These are phyloP conservation scores for Phlegmacium glaucopus DNA, from an alignment of 768 basidiomycete species.

Conservation along the genomic window DNA sequence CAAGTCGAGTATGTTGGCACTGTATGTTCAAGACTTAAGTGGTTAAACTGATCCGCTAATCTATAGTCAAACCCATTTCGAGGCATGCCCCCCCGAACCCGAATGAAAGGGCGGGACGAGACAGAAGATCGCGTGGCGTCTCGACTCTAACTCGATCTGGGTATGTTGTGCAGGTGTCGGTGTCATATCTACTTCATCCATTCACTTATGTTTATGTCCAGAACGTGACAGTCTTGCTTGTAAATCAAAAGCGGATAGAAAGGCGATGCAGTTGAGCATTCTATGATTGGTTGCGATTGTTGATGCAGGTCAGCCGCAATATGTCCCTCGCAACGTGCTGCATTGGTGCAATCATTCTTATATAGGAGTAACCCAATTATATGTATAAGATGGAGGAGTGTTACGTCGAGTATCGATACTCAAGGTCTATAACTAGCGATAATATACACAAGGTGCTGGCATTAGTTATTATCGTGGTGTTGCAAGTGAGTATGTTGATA, in stretches of 20 bases:
- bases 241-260: conserved; percentile 40
- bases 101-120: conserved; percentile 33
- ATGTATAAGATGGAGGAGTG: no score
- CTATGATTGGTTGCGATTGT: conserved; percentile 80
- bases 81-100: conserved; percentile 61
- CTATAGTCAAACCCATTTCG: conserved; percentile 52
- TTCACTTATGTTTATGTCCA: conserved; percentile 17
- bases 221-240: conserved; percentile 56
- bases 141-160: conserved; percentile 71
- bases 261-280: conserved; percentile 59
- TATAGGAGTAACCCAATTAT: no score
- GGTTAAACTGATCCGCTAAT: conserved; percentile 4
- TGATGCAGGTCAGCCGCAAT: conserved; percentile 67
- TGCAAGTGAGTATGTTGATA: no score
- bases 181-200: not conserved
- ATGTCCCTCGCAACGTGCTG: no score
- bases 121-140: conserved; percentile 70
- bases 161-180: conserved; percentile 31
- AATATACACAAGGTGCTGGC: no score
- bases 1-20: conserved; percentile 55
- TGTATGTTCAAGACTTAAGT: not conserved
- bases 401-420: no score
- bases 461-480: no score
- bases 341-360: no score
- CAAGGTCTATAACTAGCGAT: no score